Conservation (phyloP, 2,329 filamentous ascomycete species). For the Aspergillus aculeatus region DNA sequence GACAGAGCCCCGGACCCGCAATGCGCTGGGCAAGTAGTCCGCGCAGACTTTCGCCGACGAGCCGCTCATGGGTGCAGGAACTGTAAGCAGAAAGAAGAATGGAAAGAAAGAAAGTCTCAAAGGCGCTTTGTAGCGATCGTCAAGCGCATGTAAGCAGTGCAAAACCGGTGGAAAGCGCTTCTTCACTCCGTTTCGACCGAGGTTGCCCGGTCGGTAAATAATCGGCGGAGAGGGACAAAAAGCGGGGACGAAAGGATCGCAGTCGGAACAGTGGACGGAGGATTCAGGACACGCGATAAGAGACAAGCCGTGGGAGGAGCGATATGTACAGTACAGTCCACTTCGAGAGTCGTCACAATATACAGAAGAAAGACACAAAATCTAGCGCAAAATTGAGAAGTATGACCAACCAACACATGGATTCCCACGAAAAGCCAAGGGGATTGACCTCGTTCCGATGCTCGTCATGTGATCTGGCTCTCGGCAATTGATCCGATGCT, state of each 20-base stretch:
- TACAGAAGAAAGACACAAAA: not conserved
- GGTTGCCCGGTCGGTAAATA: slow-evolving; percentile 14
- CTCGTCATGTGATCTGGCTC: slow-evolving; percentile 25
- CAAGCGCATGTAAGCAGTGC: not conserved
- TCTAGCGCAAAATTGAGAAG: not conserved
- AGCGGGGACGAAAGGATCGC: slow-evolving; percentile 13
- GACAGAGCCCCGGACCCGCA: slow-evolving; percentile 21
- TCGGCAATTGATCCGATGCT: slow-evolving; percentile 9
- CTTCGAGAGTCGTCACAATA: not conserved
- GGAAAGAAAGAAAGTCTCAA: not conserved
- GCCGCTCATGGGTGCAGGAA: slow-evolving; percentile 27
- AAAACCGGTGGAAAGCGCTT: not conserved
- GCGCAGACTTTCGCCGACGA: slow-evolving; percentile 32
- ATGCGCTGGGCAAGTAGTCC: slow-evolving; percentile 28
- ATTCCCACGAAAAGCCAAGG: slow-evolving; percentile 21
- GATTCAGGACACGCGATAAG: not conserved
- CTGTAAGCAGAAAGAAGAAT: not conserved
- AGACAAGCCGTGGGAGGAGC: not conserved
- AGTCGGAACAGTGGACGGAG: not conserved
- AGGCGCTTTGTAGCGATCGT: not conserved
- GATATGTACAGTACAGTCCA: not conserved
- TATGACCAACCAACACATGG: not conserved
- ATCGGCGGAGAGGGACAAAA: slow-evolving; percentile 9
- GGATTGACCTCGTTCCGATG: slow-evolving; percentile 10
- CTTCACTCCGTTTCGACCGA: slow-evolving; percentile 4